Conservation (phyloP, 2,329 filamentous ascomycete genomes). For the Epichloe sp. region DNA sequence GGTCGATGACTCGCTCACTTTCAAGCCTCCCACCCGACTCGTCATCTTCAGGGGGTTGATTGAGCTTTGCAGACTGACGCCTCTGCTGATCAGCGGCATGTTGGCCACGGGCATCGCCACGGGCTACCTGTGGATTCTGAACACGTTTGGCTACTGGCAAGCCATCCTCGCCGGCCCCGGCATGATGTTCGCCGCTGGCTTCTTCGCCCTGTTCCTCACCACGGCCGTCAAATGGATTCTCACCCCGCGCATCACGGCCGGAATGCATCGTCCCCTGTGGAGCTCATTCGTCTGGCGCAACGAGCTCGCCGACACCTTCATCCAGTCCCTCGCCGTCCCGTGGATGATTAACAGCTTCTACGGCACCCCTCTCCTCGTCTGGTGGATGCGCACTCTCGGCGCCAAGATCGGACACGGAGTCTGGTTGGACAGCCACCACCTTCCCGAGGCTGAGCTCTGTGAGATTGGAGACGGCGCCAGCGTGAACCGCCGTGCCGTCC, state of each 20-base stretch:
- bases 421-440: conserved; percentile 12
- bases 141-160: conserved; percentile 6
- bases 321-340: conserved; percentile 24
- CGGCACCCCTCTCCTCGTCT: conserved; percentile 10
- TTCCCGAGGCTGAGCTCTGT: conserved; percentile 11
- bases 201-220: conserved; percentile 5
- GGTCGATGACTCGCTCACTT: conserved; percentile 10
- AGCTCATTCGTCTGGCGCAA: conserved; percentile 14
- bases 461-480: conserved; percentile 9
- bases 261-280: conserved; percentile 11
- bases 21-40: conserved; percentile 8
- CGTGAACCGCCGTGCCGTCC: conserved; percentile 10
- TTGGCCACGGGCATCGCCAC: conserved; percentile 2
- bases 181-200: conserved; percentile 2
- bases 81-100: conserved; percentile 6
- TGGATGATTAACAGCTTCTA: conserved; percentile 8
- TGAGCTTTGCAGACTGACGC: conserved; percentile 9
- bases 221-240: conserved; percentile 10
- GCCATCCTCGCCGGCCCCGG: conserved; percentile 7
- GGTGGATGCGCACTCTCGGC: conserved; percentile 10
- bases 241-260: conserved; percentile 8
- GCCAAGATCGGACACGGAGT: conserved; percentile 11
- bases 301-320: conserved; percentile 46
- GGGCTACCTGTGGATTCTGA: conserved; percentile 6
- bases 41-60: conserved; percentile 6